Percentiles rank a stretch among this genome's conserved stretches.
Conservation (phyloP, 768 basidiomycete species). For the Omphalotus guepiniiformis region DNA sequence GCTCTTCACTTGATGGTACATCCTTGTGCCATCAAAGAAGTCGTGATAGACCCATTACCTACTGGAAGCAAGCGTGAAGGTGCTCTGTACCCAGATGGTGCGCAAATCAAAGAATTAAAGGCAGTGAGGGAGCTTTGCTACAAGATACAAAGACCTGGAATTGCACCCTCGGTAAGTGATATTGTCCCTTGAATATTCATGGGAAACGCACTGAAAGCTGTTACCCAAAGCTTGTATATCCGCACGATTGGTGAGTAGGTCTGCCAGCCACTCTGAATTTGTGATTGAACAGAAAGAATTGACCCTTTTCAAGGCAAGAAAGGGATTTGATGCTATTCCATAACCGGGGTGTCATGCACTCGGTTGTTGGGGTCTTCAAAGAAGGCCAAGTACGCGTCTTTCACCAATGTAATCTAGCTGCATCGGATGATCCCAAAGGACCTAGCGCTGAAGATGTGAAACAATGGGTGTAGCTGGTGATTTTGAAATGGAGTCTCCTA, state of each 20-base stretch:
- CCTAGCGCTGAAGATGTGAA: constrained; percentile 62
- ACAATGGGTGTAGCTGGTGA: too few species aligned
- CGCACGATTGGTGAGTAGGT: constrained; percentile 59
- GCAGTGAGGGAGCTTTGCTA: constrained; percentile 73
- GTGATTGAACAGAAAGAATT: too few species aligned
- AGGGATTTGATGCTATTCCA: constrained; percentile 85
- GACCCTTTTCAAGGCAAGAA: too few species aligned
- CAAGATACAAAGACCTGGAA: constrained; percentile 85
- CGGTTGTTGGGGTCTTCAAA: constrained; percentile 72
- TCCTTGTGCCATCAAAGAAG: constrained; percentile 66
- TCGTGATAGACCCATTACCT: constrained; percentile 71
- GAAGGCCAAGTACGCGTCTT: constrained; percentile 67
- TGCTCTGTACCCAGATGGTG: constrained; percentile 82
- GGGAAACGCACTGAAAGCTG: neutral
- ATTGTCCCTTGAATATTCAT: neutral
- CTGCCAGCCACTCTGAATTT: too few species aligned
- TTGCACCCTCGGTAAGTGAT: constrained; percentile 53
- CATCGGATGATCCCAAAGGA: constrained; percentile 65
- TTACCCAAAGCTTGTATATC: constrained; percentile 42
- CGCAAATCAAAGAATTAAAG: constrained; percentile 65
- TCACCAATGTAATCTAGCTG: constrained; percentile 88
- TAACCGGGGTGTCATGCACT: constrained; percentile 78
- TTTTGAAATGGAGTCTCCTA: too few species aligned
- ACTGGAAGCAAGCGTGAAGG: constrained; percentile 50
- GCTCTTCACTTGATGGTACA: constrained; percentile 87